phyloP scores from a whole-genome alignment of 306 rosid species.

The Datisca glomerata region DNA sequence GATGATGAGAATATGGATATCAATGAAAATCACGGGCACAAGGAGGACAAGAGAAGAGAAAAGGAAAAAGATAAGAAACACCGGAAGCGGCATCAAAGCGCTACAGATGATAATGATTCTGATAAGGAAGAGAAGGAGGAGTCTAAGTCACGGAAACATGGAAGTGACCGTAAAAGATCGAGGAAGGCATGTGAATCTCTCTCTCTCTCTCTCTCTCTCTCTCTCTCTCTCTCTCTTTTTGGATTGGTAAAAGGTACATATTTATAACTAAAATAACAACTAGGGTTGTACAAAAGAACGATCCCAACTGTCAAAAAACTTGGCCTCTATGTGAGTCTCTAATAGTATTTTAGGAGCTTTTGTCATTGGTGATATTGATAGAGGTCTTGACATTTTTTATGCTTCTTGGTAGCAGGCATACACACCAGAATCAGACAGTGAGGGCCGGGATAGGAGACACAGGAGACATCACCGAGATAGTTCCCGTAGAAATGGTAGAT shows the following conservation, averaged over 20 bases:
- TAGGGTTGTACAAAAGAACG: no score
- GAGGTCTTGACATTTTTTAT: background rate
- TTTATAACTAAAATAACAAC: no score
- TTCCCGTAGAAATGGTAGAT: constrained; percentile 54
- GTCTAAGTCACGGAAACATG: constrained; percentile 68
- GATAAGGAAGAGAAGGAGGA: constrained; percentile 94
- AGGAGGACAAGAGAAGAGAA: constrained; percentile 89
- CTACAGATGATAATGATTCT: constrained; percentile 63
- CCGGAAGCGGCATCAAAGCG: constrained; percentile 86
- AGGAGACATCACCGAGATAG: constrained; percentile 80
- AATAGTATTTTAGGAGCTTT: background rate
- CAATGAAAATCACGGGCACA: constrained; percentile 46
- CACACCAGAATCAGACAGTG: constrained; percentile 88
- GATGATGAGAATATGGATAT: constrained; percentile 67
- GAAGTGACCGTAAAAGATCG: constrained; percentile 87
- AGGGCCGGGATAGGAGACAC: constrained; percentile 71
- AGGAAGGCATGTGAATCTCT: constrained; percentile 44
- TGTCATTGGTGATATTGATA: background rate
- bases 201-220: no score
- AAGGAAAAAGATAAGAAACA: constrained; percentile 87
- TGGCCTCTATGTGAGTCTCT: no score
- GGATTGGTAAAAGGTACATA: no score
- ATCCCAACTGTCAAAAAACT: no score
- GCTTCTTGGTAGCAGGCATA: constrained; percentile 59
- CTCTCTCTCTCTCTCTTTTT: no score